A percentile compares a stretch with the other conserved stretches of the same genome.
Conservation (phyloP, 495 filamentous ascomycete genomes). For the Xylaria venustula region DNA sequence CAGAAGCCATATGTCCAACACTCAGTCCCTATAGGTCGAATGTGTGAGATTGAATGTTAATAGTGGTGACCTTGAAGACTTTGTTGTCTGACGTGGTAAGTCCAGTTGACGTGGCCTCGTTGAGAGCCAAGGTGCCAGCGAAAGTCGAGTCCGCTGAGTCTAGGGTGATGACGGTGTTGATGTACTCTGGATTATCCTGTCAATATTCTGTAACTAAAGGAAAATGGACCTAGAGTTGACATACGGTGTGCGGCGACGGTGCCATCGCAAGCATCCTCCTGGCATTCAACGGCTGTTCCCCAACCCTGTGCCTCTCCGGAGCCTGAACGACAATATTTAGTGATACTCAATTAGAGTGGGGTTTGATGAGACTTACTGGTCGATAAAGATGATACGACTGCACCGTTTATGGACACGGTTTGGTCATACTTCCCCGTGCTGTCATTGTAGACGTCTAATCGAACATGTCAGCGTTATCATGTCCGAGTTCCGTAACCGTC, state of each 20-base stretch:
- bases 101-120: slow-evolving; percentile 27
- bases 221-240: background rate
- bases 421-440: slow-evolving; percentile 39
- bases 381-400: slow-evolving; percentile 35
- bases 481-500: too few relatives aligned
- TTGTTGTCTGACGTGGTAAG: slow-evolving; percentile 31
- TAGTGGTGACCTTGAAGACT: slow-evolving; percentile 30
- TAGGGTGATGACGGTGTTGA: slow-evolving; percentile 35
- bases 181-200: slow-evolving; percentile 22
- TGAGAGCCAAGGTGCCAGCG: slow-evolving; percentile 28
- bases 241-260: slow-evolving; percentile 37
- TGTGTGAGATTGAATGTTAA: slow-evolving; percentile 33
- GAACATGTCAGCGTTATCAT: background rate
- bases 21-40: slow-evolving; percentile 18
- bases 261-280: slow-evolving; percentile 34
- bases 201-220: background rate
- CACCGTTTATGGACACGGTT: slow-evolving; percentile 36
- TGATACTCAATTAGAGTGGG: background rate
- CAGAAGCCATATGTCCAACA: background rate
- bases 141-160: slow-evolving; percentile 28
- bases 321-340: background rate
- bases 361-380: background rate
- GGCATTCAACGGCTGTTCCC: slow-evolving; percentile 44
- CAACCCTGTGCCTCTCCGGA: slow-evolving; percentile 31
- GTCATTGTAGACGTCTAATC: slow-evolving; percentile 39